Evolutionary conservation across 2,329 filamentous ascomycete genomes (phyloP), one percentile per base, ranked within the genome.

Genomic region (Talaromyces rugulosus): DNA sequence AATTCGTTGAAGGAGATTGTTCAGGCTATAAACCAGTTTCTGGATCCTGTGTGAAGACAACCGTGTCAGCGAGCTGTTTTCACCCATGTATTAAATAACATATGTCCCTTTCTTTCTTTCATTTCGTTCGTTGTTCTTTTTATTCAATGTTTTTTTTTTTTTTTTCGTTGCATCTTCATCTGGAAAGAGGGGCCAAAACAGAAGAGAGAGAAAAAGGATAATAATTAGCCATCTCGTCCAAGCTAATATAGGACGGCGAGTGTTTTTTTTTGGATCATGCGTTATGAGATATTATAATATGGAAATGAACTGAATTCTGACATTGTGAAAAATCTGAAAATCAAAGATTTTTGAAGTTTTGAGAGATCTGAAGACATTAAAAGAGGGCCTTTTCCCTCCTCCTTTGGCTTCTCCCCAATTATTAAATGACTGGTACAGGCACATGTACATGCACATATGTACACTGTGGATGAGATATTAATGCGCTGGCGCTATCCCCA

Each of bases 1-100:
- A 62, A 62, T 28, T 54, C 61, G 28, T 52, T 64, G 58, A 60
- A 62, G 55, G 60, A 62, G 28, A 52, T 62, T 9, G 56, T 64
- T 7, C 42, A 59, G 11, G 42, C 60, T 18, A 62, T 64, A 28
- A 60, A 58, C 36, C 60, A 61, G 53, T 28, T 60, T 34, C 34
- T 64, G 16, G 60, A 64, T 14, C 16, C 44, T 40, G 44, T 28
- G n/a, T 59, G 11, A 28, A 16, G 6, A 44, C 23, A 23, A 23
- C 23, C 23, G 1, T 2, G 14, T 27, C n/a, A 40, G 33, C 28
- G 14, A 8, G 51, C 8, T 54, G 16, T 54, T 30, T 14, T 23
- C 30, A 9, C 18, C 18, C 12, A 16, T 53, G 50, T 53, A 53
- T 53, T 53, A 53, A 53, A 31, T n/a, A 47, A 47, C 2, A 47